Conservation (phyloP, 108 stramenopile species). For the Chaetoceros tenuissimus region DNA sequence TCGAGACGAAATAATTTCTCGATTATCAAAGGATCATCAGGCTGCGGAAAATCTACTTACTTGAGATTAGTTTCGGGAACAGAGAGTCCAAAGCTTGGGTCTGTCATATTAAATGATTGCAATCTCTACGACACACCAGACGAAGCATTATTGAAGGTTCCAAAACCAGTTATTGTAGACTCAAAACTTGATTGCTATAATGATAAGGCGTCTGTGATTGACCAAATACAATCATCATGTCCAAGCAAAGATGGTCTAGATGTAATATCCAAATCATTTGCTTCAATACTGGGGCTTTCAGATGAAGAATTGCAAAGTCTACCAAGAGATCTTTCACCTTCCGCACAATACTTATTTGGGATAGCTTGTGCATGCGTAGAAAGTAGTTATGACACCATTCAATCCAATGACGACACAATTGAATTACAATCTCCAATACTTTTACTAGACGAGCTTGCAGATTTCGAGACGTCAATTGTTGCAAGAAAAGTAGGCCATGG, state of each 20-base stretch:
- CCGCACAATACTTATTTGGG: slow-evolving; percentile 24
- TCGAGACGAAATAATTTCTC: slow-evolving; percentile 2
- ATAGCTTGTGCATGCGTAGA: slow-evolving; percentile 27
- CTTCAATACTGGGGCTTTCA: slow-evolving; percentile 10
- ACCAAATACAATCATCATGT: background rate
- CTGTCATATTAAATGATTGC: slow-evolving; percentile 13
- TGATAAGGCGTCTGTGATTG: background rate
- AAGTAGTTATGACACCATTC: slow-evolving; percentile 18
- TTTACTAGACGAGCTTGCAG: slow-evolving; percentile 27
- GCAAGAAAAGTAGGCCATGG: slow-evolving; percentile 14
- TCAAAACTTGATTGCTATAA: background rate
- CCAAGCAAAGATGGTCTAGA: background rate
- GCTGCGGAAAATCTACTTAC: slow-evolving; percentile 23
- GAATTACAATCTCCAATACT: slow-evolving; percentile 26
- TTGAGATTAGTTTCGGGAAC: slow-evolving; percentile 23
- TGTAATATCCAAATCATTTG: slow-evolving; percentile 9
- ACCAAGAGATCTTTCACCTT: slow-evolving; percentile 19
- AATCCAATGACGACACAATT: no score
- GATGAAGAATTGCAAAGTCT: slow-evolving; percentile 2
- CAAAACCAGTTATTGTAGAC: background rate
- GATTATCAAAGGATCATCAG: slow-evolving; percentile 23
- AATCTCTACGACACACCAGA: background rate
- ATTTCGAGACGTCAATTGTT: slow-evolving; percentile 13
- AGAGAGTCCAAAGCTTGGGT: slow-evolving; percentile 14
- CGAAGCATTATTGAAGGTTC: background rate